A percentile compares a stretch with the other conserved stretches of the same genome.
phyloP scores from a whole-genome alignment of 352 stramenopile genomes.

The Phytophthora palmivora region DNA sequence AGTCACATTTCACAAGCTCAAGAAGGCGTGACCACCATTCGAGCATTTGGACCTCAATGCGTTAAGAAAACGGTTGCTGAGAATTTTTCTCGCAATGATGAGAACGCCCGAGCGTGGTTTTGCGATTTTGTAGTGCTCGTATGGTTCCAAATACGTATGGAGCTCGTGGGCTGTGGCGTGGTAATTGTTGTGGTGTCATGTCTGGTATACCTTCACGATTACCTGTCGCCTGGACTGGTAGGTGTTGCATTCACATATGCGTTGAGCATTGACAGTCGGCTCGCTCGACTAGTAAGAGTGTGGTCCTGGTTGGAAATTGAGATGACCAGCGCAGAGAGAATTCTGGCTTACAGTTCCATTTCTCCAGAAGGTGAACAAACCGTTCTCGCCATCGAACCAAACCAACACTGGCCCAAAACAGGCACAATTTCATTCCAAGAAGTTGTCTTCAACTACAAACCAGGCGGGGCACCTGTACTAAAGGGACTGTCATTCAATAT shows the following conservation, averaged over 20 bases:
- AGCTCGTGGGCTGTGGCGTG: slow-evolving; percentile 50
- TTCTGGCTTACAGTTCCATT: slow-evolving; percentile 54
- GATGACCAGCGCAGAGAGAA: slow-evolving; percentile 56
- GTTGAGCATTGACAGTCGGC: slow-evolving; percentile 83
- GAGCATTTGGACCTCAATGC: slow-evolving; percentile 43
- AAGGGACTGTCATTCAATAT: too few species aligned
- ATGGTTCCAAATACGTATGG: slow-evolving; percentile 58
- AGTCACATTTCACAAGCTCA: slow-evolving; percentile 39
- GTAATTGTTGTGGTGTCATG: slow-evolving; percentile 43
- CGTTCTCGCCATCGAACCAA: too few species aligned
- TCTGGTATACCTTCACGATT: slow-evolving; percentile 41
- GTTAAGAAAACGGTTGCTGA: slow-evolving; percentile 25
- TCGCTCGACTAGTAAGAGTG: slow-evolving; percentile 51
- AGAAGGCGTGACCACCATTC: slow-evolving; percentile 40
- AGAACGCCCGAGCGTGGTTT: slow-evolving; percentile 37
- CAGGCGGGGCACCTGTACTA: too few species aligned
- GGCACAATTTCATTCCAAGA: too few species aligned
- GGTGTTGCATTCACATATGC: slow-evolving; percentile 90
- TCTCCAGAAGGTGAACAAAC: slow-evolving; percentile 23
- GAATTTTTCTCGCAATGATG: slow-evolving; percentile 37
- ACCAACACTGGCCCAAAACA: too few species aligned
- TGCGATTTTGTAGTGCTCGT: slow-evolving; percentile 32
- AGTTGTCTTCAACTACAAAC: too few species aligned
- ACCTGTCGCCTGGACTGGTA: slow-evolving; percentile 65
- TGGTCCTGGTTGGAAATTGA: slow-evolving; percentile 47